phyloP scores from a whole-genome alignment of 441 rosid genomes.

The Adansonia grandidieri region DNA sequence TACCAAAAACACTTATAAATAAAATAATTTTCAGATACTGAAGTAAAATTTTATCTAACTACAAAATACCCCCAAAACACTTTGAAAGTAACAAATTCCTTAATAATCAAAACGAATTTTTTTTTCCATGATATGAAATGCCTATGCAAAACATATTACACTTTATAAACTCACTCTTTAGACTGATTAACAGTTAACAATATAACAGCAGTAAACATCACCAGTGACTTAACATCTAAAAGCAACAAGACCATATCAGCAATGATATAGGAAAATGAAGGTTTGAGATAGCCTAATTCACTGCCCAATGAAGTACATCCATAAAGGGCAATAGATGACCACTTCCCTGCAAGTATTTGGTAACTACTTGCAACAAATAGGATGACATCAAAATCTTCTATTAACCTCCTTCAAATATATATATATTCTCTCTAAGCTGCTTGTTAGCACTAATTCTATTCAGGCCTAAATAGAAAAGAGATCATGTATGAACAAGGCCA shows the following conservation, averaged over 20 bases:
- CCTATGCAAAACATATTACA: neutral
- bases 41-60: neutral
- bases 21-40: neutral
- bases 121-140: neutral
- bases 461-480: neutral
- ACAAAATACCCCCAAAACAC: neutral
- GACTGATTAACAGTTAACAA: neutral
- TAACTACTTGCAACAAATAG: neutral
- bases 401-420: neutral
- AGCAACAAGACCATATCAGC: neutral
- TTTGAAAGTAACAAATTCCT: neutral
- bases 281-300: neutral
- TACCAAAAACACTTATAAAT: neutral
- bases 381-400: neutral
- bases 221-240: slow-evolving; percentile 1
- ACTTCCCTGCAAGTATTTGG: neutral
- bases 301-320: neutral
- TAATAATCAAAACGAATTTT: neutral
- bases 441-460: neutral
- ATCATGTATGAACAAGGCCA: neutral
- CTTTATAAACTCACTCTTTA: neutral
- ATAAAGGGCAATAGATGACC: neutral
- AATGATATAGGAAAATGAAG: neutral
- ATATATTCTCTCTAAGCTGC: neutral
- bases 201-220: neutral